Base-by-base conservation (phyloP, 805 yeast genomes). In the Monosporozyma yasuniensis region DNA sequence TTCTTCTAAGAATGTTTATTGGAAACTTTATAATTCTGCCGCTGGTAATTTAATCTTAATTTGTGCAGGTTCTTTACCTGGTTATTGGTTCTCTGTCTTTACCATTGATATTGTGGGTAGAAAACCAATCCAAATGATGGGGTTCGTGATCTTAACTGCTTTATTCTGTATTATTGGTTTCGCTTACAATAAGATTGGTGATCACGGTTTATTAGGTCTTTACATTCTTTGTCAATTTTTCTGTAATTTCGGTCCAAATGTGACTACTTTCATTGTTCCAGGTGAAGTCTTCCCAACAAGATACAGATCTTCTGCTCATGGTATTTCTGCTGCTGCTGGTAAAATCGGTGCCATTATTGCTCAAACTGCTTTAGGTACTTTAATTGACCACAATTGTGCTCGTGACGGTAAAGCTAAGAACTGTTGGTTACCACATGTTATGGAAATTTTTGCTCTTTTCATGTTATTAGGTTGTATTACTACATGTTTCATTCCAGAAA, bases 41-140 rank as follows among this genome's bases (percentile, higher is more conserved):
- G 95, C 89, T 51, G 96, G 96, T 81, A 88, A 88, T 72, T 77
- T 88, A 75, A 88, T 88, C 72, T 77, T 88, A 67, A 80, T 88
- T 55, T 87, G 95, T 78, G 97, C 97, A 50, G 96, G 97, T 76
- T 78, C 93, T 44, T 79, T 88, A 70, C 96, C 96, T 61, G 96
- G 96, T 65, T 88, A 88, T 72, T 88, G 96, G 96, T 72, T 76
- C 53, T 67, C 91, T 30, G 87, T 83, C 59, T 88, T 88, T 47
- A 82, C 91, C 44, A 66, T 88, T 53, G 96, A 88, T 70, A 75
- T 72, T 37, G 60, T 88, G 58, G 96, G 96, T 61, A 82, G 96
- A 77, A 87, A 84, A 70, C 81, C 89, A 55, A 72, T 88, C 55
- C 96, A 89, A 74, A 52, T 87, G 21, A 73, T 72, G 63, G 95